phyloP scores from a whole-genome alignment of 192 early-diverging fungal genomes.

The Backusella sp. region DNA sequence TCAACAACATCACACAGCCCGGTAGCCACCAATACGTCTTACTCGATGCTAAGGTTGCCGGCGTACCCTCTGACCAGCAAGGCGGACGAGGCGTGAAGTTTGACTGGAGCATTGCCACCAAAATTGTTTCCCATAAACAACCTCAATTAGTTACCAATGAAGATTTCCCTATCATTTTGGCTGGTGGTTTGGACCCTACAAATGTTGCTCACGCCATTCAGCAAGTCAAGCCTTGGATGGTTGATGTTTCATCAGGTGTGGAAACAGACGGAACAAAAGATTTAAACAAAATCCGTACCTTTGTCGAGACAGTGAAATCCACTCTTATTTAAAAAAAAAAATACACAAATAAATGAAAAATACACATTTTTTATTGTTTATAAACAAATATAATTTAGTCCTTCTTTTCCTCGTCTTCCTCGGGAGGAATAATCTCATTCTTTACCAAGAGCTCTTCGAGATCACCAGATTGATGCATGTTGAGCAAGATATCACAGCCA shows the following conservation, averaged over 20 bases:
- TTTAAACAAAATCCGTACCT: constrained; percentile 66
- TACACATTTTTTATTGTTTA: background rate
- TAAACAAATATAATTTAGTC: constrained; percentile 11
- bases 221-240: constrained; percentile 72
- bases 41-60: constrained; percentile 65
- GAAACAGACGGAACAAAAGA: constrained; percentile 86
- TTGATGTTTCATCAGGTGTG: constrained; percentile 94
- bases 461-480: constrained; percentile 91
- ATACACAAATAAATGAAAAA: constrained; percentile 1
- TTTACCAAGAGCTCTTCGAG: constrained; percentile 82
- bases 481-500: constrained; percentile 90
- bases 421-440: constrained; percentile 43
- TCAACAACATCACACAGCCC: constrained; percentile 46
- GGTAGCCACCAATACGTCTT: constrained; percentile 54
- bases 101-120: constrained; percentile 81
- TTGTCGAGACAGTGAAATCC: constrained; percentile 65
- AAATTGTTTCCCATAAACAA: constrained; percentile 37
- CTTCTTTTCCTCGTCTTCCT: constrained; percentile 24
- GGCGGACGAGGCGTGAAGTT: constrained; percentile 82
- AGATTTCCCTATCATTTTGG: constrained; percentile 75
- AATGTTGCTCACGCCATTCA: constrained; percentile 79
- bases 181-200: constrained; percentile 83
- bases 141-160: background rate
- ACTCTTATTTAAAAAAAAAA: background rate
- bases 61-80: constrained; percentile 47